Conservation (phyloP, 2,329 filamentous ascomycete species). For the Endocalyx cinctus region DNA sequence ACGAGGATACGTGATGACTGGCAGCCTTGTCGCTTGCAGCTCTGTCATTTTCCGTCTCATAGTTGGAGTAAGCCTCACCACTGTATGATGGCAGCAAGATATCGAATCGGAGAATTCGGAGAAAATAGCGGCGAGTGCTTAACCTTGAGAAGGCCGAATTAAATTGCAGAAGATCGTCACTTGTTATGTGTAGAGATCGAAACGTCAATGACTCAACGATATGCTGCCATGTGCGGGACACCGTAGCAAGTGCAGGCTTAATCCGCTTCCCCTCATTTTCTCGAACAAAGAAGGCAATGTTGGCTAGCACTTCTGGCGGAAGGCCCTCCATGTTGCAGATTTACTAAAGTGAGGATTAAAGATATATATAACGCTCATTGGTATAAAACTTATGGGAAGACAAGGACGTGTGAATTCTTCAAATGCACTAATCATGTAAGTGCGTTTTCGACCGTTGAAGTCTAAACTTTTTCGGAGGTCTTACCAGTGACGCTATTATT, state of each 20-base stretch:
- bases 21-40: background rate
- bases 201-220: constrained; percentile 1
- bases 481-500: no score
- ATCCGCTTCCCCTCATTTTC: background rate
- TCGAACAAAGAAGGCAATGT: background rate
- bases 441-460: no score
- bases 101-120: background rate
- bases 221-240: constrained; percentile 1
- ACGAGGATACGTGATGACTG: background rate
- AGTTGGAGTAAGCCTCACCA: background rate
- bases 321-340: constrained; percentile 59
- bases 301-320: constrained; percentile 13
- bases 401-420: no score
- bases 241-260: background rate
- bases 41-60: constrained; percentile 1
- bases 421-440: no score
- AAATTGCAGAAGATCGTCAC: background rate
- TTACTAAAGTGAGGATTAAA: no score
- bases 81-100: background rate
- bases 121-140: background rate
- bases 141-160: background rate
- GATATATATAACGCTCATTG: no score
- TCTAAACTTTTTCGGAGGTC: no score
- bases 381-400: no score
- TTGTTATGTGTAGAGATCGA: background rate